Evolutionary conservation across 768 basidiomycete genomes (phyloP).

Genomic region (Rickenella mellea): DNA sequence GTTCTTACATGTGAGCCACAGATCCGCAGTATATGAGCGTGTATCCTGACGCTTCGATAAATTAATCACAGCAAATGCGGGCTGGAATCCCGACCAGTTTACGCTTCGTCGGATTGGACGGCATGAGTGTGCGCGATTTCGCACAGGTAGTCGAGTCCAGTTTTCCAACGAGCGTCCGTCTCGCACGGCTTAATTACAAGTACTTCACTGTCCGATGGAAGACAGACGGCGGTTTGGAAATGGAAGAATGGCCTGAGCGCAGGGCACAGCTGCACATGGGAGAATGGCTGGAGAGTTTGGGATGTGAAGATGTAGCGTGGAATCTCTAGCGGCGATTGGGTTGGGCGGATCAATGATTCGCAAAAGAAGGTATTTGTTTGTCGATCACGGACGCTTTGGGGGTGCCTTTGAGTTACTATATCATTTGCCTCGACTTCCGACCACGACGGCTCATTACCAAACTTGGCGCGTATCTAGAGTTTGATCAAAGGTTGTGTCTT

Average conservation of each 20-base stretch:
- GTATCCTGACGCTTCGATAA: neutral
- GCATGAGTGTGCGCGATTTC: conserved; percentile 30
- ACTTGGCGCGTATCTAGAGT: too few relatives aligned
- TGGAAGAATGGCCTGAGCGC: conserved; percentile 49
- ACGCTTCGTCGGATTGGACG: conserved; percentile 47
- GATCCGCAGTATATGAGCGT: conserved; percentile 3
- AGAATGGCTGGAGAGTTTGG: conserved; percentile 60
- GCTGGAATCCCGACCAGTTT: conserved; percentile 44
- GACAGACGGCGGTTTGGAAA: conserved; percentile 25
- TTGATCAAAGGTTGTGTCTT: too few relatives aligned
- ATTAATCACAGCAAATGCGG: conserved; percentile 42
- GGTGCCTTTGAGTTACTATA: too few relatives aligned
- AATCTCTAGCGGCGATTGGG: too few relatives aligned
- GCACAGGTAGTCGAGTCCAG: conserved; percentile 43
- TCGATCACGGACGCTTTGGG: too few relatives aligned
- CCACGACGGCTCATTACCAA: too few relatives aligned
- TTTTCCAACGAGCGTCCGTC: conserved; percentile 46
- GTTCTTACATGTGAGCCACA: conserved; percentile 30
- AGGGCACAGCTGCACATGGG: conserved; percentile 39
- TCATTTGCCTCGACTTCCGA: too few relatives aligned
- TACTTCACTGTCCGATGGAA: conserved; percentile 42
- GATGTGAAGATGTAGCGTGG: conserved; percentile 44
- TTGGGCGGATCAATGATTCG: too few relatives aligned
- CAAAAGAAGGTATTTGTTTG: too few relatives aligned
- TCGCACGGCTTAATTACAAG: conserved; percentile 42